Evolutionary conservation across 2,329 filamentous ascomycete genomes (phyloP).

Genomic region (Triangularia verruculosa): DNA sequence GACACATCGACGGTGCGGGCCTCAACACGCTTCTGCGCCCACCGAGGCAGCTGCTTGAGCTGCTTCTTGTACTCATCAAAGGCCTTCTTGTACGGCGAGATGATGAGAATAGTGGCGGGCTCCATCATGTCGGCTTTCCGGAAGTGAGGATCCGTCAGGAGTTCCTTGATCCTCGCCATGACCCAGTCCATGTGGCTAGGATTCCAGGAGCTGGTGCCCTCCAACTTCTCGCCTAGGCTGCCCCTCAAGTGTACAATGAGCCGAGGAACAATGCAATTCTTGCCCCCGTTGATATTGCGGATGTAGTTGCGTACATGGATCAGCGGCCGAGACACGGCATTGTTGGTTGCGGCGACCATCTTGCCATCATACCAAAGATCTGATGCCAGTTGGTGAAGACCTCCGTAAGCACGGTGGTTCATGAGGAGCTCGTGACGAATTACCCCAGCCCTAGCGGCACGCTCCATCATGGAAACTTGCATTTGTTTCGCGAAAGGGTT

Average conservation of each 20-base stretch:
- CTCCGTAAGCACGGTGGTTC: conserved; percentile 7
- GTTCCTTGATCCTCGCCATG: background rate
- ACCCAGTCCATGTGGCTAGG: background rate
- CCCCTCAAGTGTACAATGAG: background rate
- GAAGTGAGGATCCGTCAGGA: background rate
- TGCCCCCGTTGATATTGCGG: background rate
- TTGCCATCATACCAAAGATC: conserved; percentile 2
- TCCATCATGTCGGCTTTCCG: conserved; percentile 21
- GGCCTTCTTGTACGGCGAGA: conserved; percentile 43
- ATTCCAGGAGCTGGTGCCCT: background rate
- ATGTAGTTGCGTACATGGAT: background rate
- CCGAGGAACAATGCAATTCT: background rate
- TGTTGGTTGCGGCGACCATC: background rate
- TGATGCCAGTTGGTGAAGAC: conserved; percentile 7
- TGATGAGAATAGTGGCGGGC: conserved; percentile 41
- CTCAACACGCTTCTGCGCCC: conserved; percentile 35
- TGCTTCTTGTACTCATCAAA: conserved; percentile 35
- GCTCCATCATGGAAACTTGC: conserved; percentile 12
- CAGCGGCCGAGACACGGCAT: background rate
- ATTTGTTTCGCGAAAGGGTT: background rate
- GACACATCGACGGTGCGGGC: conserved; percentile 45
- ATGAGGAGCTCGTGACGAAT: conserved; percentile 1
- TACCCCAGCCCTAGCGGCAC: background rate
- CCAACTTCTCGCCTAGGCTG: background rate
- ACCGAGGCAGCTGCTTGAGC: conserved; percentile 25